Percentiles rank a stretch among this genome's conserved stretches.
Evolutionary conservation across 371 early-diverging fungal species (phyloP).

Genomic region (Mucor racemosus): DNA sequence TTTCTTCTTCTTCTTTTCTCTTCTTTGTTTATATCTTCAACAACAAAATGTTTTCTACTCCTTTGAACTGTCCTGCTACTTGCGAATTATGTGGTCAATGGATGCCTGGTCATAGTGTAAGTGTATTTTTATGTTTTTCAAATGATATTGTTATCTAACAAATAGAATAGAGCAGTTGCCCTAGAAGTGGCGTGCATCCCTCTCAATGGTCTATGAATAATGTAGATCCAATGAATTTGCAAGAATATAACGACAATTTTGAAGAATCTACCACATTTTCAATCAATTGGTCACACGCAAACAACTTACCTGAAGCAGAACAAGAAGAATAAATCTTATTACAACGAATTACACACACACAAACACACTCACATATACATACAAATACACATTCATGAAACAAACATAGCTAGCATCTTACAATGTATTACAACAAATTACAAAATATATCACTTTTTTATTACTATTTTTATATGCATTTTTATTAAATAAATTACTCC

Average conservation of each 20-base stretch:
- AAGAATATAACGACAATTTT: not conserved
- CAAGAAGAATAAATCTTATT: not conserved
- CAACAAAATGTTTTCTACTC: constrained; percentile 4
- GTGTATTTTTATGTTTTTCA: not conserved
- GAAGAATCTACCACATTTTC: not conserved
- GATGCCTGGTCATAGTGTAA: constrained; percentile 39
- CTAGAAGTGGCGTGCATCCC: constrained; percentile 40
- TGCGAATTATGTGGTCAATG: constrained; percentile 41
- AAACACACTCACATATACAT: constrained; percentile 3
- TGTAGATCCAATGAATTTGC: not conserved
- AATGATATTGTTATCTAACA: not conserved
- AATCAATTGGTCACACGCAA: not conserved
- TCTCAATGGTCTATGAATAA: constrained; percentile 31
- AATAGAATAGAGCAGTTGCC: constrained; percentile 27
- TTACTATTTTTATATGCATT: constrained; percentile 3
- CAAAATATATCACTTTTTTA: constrained; percentile 1
- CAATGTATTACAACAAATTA: constrained; percentile 4
- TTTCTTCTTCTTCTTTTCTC: not conserved
- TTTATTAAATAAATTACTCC: constrained; percentile 3
- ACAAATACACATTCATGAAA: not conserved
- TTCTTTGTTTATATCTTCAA: not conserved
- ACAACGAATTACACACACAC: not conserved
- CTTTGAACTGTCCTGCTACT: constrained; percentile 32
- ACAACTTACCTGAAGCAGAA: not conserved
- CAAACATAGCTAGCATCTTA: constrained; percentile 8